Evolutionary conservation across 768 basidiomycete genomes (phyloP).

Genomic region (Grammothele lineata): DNA sequence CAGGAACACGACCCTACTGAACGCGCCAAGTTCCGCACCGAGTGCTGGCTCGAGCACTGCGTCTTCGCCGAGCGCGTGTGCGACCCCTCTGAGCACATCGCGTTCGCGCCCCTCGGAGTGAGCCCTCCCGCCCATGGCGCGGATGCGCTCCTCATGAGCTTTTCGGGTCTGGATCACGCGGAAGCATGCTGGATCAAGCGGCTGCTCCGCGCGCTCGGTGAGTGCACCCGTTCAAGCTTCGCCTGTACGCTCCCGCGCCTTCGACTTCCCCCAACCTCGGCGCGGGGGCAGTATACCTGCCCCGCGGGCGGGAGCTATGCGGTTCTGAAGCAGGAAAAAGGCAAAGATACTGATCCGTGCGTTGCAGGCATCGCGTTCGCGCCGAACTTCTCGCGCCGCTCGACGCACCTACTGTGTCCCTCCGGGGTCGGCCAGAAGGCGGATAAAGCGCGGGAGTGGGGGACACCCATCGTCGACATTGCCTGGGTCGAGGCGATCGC

Average conservation of each 20-base stretch:
- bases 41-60: constrained; percentile 92
- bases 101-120: constrained; percentile 63
- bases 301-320: too few species aligned
- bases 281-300: too few species aligned
- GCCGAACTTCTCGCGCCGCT: constrained; percentile 55
- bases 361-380: constrained; percentile 50
- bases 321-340: too few species aligned
- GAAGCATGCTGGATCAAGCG: constrained; percentile 63
- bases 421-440: constrained; percentile 67
- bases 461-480: constrained; percentile 64
- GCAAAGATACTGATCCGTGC: neutral
- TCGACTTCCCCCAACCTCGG: too few species aligned
- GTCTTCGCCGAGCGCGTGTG: constrained; percentile 74
- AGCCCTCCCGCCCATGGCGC: constrained; percentile 54
- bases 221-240: constrained; percentile 7
- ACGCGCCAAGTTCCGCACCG: constrained; percentile 69
- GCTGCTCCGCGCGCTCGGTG: constrained; percentile 65
- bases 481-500: constrained; percentile 67
- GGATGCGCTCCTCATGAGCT: constrained; percentile 53
- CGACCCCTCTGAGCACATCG: constrained; percentile 58
- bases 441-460: constrained; percentile 77
- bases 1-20: constrained; percentile 46
- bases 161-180: constrained; percentile 73
- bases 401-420: constrained; percentile 82
- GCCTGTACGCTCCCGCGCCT: neutral